These are phyloP conservation scores for Pythium plurisporium DNA, from an alignment of 352 stramenopile species.

Conservation along the genomic window DNA sequence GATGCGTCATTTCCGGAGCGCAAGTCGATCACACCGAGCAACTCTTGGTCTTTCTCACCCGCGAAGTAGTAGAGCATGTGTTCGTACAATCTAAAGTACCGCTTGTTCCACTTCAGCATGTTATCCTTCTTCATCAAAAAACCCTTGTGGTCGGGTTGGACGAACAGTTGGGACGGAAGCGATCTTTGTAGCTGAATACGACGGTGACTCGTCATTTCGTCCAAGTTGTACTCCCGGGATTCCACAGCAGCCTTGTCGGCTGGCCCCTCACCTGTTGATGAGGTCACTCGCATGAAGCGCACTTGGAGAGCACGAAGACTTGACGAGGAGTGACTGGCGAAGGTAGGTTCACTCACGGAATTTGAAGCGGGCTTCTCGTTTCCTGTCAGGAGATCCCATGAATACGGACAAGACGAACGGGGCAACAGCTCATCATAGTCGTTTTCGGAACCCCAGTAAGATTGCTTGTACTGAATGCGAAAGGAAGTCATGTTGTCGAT, in stretches of 20 bases:
- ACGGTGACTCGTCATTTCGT: conserved; percentile 79
- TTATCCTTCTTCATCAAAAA: conserved; percentile 86
- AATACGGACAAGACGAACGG: conserved; percentile 74
- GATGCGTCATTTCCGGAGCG: conserved; percentile 60
- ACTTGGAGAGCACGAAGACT: conserved; percentile 72
- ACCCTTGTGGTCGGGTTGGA: conserved; percentile 72
- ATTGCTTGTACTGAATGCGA: conserved; percentile 84
- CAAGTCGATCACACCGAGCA: conserved; percentile 82
- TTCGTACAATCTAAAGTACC: conserved; percentile 85
- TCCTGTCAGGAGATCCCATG: conserved; percentile 80
- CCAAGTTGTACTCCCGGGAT: conserved; percentile 84
- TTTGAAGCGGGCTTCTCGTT: conserved; percentile 55
- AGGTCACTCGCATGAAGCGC: conserved; percentile 86
- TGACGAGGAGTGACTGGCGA: conserved; percentile 47
- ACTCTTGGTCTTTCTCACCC: conserved; percentile 77
- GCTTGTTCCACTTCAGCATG: conserved; percentile 87
- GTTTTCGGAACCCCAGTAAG: conserved; percentile 61
- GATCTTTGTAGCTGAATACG: conserved; percentile 79
- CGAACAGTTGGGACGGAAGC: conserved; percentile 74
- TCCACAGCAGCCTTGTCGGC: conserved; percentile 80
- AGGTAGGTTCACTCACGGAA: conserved; percentile 59
- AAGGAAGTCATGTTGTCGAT: conserved; percentile 92
- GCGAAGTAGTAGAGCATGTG: conserved; percentile 89
- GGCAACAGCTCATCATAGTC: conserved; percentile 76
- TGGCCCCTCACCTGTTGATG: conserved; percentile 46